Base-by-base conservation (phyloP, 2,329 filamentous ascomycete genomes). In the Epichloe bromicola region DNA sequence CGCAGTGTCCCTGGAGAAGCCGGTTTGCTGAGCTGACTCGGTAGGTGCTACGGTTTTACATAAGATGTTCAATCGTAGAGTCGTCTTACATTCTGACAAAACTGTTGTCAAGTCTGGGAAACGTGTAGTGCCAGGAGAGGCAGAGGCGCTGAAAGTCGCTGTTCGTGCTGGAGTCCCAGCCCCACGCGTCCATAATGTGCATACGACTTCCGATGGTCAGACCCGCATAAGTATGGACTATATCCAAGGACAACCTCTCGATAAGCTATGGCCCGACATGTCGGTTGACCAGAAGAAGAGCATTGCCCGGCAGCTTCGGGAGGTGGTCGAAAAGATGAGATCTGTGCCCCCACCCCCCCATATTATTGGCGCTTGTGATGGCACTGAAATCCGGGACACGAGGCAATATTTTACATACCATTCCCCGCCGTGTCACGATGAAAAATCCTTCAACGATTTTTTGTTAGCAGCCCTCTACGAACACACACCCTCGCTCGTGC, bases 91-190 rank as follows among this genome's bases (percentile, higher is more conserved):
- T 19, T 50, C 58, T 12, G 56, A 57, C 23, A 57, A 58, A 11
- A 60, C 55, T 17, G 55, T 61, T 36, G 43, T 59, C 40, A 64
- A 64, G 49, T 59, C 57, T 17, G 63, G 62, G 15, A 54, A 54
- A 26, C 50, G 56, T 8, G 57, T 63, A n/a, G n/a, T 26, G 7
- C 17, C 57, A 2, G 51, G 53, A 42, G 63, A 65, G 37, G 62
- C 58, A 2, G 59, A 61, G 5, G 62, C 59, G 11, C 53, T 64
- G 12, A 51, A 45, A 48, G 53, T 57, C 10, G 60, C 60, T 10
- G 39, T 26, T 8, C 17, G 39, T 0, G 59, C 54, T 14, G 54
- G 54, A 7, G 3, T 65, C 20, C 59, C 59, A 8, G 60, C 53
- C 2, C 62, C 62, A 8, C 36, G 30, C 38, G 56, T 61, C 6